phyloP scores from a whole-genome alignment of 1,284 basidiomycete genomes.

The Fomes fomentarius region DNA sequence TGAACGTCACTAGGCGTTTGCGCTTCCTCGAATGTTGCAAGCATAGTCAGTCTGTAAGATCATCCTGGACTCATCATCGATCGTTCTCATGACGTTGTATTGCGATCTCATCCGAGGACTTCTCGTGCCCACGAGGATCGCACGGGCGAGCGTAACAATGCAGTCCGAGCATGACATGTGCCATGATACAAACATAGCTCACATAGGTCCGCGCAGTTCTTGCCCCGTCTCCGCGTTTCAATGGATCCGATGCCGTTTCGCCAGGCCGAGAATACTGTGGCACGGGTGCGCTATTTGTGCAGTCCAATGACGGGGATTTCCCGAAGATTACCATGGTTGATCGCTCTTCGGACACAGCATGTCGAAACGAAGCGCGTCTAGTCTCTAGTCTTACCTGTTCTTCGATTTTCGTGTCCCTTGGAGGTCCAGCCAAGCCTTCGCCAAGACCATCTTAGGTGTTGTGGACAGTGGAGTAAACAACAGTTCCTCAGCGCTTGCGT shows the following conservation, averaged over 20 bases:
- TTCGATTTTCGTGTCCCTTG: no score
- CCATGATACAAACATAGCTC: background rate
- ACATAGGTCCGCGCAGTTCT: background rate
- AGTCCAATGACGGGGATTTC: conserved; percentile 5
- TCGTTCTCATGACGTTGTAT: background rate
- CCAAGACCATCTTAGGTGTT: no score
- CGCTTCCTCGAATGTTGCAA: background rate
- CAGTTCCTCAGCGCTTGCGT: background rate
- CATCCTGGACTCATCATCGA: background rate
- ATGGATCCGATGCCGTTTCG: background rate
- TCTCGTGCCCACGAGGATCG: background rate
- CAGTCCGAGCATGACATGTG: background rate
- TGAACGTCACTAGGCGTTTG: no score
- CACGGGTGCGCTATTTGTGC: conserved; percentile 11
- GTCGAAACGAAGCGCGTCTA: background rate
- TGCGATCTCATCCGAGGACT: background rate
- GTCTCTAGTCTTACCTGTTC: no score
- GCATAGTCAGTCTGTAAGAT: background rate
- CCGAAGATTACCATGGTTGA: conserved; percentile 7
- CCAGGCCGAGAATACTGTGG: background rate
- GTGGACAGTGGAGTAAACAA: no score
- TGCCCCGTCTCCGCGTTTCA: background rate
- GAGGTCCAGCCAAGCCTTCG: no score
- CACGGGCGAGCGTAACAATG: background rate
- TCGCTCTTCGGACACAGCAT: background rate